These are phyloP conservation scores for Actinomucor elegans DNA, from an alignment of 371 early-diverging fungal species.

Conservation along the genomic window DNA sequence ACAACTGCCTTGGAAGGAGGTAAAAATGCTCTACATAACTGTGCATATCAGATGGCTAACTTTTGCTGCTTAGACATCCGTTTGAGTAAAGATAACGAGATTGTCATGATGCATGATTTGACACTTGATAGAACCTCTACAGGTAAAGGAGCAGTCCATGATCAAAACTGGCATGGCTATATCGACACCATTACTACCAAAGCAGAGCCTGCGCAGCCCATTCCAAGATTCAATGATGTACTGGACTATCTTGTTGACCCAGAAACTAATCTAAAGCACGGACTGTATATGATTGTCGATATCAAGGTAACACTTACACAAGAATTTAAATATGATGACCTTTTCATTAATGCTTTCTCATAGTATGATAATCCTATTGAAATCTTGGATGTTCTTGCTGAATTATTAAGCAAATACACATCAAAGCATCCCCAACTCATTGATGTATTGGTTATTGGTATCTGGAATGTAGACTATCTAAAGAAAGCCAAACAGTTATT, in stretches of 20 bases:
- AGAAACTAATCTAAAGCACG: constrained; percentile 41
- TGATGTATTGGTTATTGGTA: constrained; percentile 56
- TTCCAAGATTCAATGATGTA: constrained; percentile 60
- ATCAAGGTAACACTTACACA: constrained; percentile 52
- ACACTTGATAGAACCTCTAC: constrained; percentile 59
- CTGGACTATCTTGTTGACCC: constrained; percentile 49
- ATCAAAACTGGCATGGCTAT: constrained; percentile 56
- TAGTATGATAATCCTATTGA: constrained; percentile 53
- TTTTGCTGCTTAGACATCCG: constrained; percentile 47
- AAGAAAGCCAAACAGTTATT: constrained; percentile 46
- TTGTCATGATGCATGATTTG: constrained; percentile 67
- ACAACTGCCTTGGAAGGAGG: constrained; percentile 66
- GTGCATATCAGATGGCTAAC: not conserved
- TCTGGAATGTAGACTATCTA: constrained; percentile 65
- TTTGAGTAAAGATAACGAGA: constrained; percentile 58
- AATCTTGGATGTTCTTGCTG: constrained; percentile 40
- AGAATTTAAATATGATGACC: not conserved
- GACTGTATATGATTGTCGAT: constrained; percentile 58
- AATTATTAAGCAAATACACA: constrained; percentile 26
- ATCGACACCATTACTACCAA: constrained; percentile 58
- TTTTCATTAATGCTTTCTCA: not conserved
- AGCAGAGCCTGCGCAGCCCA: constrained; percentile 43
- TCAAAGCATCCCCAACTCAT: constrained; percentile 27
- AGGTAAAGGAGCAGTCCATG: constrained; percentile 51
- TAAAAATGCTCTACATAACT: not conserved